phyloP scores from a whole-genome alignment of 208 protist species.

The Acanthamoeba royreba region DNA sequence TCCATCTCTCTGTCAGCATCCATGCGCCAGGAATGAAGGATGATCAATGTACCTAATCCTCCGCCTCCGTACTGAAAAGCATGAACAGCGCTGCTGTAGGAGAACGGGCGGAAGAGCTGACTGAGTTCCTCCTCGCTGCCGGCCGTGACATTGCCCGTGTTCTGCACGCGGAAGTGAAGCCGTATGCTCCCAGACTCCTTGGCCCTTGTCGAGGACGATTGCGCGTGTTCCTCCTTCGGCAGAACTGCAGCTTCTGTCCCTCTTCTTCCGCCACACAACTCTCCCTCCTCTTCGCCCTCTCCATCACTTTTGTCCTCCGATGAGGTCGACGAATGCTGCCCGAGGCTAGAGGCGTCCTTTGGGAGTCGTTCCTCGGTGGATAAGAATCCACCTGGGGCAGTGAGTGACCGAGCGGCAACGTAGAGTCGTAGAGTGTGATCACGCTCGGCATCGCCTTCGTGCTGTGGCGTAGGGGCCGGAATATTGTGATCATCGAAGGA shows the following conservation, averaged over 20 bases:
- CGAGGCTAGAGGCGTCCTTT: neutral
- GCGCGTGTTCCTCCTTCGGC: too few relatives aligned
- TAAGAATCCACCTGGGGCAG: too few relatives aligned
- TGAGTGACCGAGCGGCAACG: too few relatives aligned
- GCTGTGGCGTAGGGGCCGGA: too few relatives aligned
- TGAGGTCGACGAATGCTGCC: neutral
- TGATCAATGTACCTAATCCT: neutral
- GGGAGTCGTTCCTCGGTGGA: neutral
- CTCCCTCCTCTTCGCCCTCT: neutral
- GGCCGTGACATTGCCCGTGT: neutral
- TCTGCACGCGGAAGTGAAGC: conserved; percentile 1
- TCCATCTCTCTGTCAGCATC: neutral
- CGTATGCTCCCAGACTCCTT: too few relatives aligned
- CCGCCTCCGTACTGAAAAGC: conserved; percentile 22
- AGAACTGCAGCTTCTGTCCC: too few relatives aligned
- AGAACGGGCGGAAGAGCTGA: conserved; percentile 14
- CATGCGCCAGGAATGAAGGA: neutral
- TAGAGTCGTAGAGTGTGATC: too few relatives aligned
- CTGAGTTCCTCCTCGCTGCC: neutral
- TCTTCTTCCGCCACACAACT: neutral
- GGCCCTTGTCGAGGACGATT: too few relatives aligned
- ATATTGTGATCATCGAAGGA: too few relatives aligned
- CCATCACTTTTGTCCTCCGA: neutral
- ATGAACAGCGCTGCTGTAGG: neutral
- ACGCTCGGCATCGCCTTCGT: too few relatives aligned